Evolutionary conservation across 2,329 filamentous ascomycete genomes (phyloP).

Genomic region (Fusarium circinatum): DNA sequence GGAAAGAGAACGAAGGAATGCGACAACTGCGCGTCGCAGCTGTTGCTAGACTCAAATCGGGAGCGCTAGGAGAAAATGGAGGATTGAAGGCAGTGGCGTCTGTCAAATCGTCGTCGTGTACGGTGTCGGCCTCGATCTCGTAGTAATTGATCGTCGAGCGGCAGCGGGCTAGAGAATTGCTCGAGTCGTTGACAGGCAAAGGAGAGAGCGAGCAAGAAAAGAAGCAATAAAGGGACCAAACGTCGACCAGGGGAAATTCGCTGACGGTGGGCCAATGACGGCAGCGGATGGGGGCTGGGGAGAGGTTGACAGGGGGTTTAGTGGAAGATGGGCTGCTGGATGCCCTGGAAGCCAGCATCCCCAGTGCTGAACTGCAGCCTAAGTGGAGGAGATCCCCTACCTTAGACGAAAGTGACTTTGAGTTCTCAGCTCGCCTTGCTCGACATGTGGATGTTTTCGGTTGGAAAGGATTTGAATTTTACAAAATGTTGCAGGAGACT

Average conservation of each 20-base stretch:
- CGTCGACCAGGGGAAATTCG: slow-evolving; percentile 30
- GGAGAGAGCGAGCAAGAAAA: slow-evolving; percentile 28
- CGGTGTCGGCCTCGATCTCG: not conserved
- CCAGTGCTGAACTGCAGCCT: slow-evolving; percentile 9
- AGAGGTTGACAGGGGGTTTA: slow-evolving; percentile 20
- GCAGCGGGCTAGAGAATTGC: slow-evolving; percentile 32
- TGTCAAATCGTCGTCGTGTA: not conserved
- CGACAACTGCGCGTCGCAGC: slow-evolving; percentile 14
- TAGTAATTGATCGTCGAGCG: slow-evolving; percentile 24
- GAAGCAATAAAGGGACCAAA: slow-evolving; percentile 32
- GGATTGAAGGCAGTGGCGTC: not conserved
- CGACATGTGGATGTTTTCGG: not conserved
- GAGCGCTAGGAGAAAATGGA: not conserved
- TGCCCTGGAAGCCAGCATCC: slow-evolving; percentile 41
- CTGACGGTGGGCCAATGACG: slow-evolving; percentile 34
- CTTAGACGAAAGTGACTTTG: not conserved
- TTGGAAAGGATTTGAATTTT: not conserved
- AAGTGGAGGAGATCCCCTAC: slow-evolving; percentile 2
- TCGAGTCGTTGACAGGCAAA: slow-evolving; percentile 40
- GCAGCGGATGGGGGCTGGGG: slow-evolving; percentile 13
- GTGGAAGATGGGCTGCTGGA: slow-evolving; percentile 26
- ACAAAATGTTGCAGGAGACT: not conserved
- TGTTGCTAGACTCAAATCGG: slow-evolving; percentile 25
- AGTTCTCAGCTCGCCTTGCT: slow-evolving; percentile 18
- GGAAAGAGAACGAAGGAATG: slow-evolving; percentile 34